Conservation (phyloP, 345 rosid genomes). For the Brassica carinata region DNA sequence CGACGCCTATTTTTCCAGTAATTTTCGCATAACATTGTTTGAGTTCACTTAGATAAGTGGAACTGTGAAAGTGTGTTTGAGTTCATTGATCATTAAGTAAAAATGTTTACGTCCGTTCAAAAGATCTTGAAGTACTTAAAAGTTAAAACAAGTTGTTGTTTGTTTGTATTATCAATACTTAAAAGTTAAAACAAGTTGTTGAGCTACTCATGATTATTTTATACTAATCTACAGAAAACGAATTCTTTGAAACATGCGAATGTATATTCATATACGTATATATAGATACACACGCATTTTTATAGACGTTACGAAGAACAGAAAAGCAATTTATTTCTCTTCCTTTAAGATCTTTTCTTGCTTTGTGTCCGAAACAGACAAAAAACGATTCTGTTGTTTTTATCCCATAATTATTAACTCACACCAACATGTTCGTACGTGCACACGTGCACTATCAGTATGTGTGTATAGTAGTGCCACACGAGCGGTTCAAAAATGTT, state of each 20-base stretch:
- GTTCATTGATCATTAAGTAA: background rate
- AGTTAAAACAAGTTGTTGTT: slow-evolving; percentile 24
- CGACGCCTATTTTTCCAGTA: background rate
- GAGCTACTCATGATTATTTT: slow-evolving; percentile 31
- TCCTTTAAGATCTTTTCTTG: slow-evolving; percentile 33
- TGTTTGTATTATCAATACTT: background rate
- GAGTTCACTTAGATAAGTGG: background rate
- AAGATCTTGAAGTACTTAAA: slow-evolving; percentile 15
- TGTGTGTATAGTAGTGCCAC: slow-evolving; percentile 31
- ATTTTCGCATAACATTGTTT: background rate
- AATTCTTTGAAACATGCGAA: slow-evolving; percentile 14
- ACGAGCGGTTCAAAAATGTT: slow-evolving; percentile 44
- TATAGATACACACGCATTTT: background rate
- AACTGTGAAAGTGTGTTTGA: background rate
- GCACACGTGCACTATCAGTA: slow-evolving; percentile 38
- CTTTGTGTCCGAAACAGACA: slow-evolving; percentile 39
- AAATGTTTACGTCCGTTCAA: background rate
- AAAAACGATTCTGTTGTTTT: slow-evolving; percentile 37
- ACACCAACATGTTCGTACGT: slow-evolving; percentile 31
- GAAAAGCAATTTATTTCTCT: slow-evolving; percentile 32
- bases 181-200: slow-evolving; percentile 25
- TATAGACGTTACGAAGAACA: slow-evolving; percentile 31
- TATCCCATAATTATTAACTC: slow-evolving; percentile 27
- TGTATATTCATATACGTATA: background rate
- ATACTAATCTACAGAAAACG: slow-evolving; percentile 2